Evolutionary conservation across 106 monocot species (phyloP).

Genomic region (Chionographis japonica): DNA sequence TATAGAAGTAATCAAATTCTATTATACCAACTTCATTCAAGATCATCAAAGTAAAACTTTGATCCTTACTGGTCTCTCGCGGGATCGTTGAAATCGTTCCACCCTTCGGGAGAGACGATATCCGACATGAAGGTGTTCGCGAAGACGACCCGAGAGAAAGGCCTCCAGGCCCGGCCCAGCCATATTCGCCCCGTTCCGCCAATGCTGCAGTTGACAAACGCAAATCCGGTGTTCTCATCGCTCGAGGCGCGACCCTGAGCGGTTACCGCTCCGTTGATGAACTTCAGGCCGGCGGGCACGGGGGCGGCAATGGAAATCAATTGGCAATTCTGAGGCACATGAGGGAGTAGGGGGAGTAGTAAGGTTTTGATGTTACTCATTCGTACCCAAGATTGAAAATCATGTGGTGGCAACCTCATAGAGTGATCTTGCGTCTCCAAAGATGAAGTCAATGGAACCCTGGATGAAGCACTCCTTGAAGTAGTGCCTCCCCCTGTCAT

Average conservation of each 20-base stretch:
- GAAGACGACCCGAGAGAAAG: constrained; percentile 72
- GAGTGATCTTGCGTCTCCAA: constrained; percentile 74
- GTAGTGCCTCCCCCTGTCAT: constrained; percentile 83
- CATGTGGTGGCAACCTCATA: constrained; percentile 50
- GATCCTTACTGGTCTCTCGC: constrained; percentile 69
- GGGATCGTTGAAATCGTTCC: constrained; percentile 85
- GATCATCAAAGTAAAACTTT: not conserved
- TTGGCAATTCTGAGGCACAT: constrained; percentile 54
- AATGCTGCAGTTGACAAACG: constrained; percentile 73
- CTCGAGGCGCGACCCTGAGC: constrained; percentile 49
- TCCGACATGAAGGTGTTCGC: constrained; percentile 70
- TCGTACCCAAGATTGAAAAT: not conserved
- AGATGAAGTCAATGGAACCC: constrained; percentile 95
- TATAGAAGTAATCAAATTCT: not conserved
- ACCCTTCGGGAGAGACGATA: constrained; percentile 76
- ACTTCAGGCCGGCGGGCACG: constrained; percentile 36
- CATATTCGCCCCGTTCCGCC: constrained; percentile 80
- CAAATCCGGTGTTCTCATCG: constrained; percentile 68
- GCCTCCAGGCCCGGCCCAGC: constrained; percentile 87
- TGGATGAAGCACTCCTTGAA: constrained; percentile 89
- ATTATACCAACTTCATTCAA: too few species aligned
- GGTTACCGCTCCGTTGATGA: constrained; percentile 64
- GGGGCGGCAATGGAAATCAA: constrained; percentile 68
- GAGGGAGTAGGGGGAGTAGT: not conserved
- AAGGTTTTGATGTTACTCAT: not conserved